A percentile compares a stretch with the other conserved stretches of the same genome.
These are phyloP conservation scores for Clonostachys byssicola DNA, from an alignment of 2,329 filamentous ascomycete genomes.

Conservation along the genomic window DNA sequence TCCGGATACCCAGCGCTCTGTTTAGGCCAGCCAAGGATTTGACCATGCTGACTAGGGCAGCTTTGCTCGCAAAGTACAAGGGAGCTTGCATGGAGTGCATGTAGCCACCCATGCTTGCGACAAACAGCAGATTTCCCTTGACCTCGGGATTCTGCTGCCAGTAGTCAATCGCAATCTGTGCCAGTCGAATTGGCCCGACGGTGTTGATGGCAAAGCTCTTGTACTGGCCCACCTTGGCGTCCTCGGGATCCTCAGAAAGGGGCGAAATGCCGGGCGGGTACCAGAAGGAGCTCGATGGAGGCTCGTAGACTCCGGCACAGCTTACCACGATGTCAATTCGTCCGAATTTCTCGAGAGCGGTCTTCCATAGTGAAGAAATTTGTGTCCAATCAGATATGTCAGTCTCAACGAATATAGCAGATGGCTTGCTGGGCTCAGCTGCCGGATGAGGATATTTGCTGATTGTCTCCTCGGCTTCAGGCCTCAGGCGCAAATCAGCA, in stretches of 20 bases:
- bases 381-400: constrained; percentile 16
- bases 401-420: constrained; percentile 13
- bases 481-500: constrained; percentile 13
- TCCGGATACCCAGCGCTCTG: constrained; percentile 7
- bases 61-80: constrained; percentile 21
- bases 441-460: neutral
- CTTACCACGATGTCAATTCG: constrained; percentile 58
- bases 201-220: constrained; percentile 17
- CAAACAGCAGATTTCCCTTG: constrained; percentile 14
- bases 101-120: constrained; percentile 19
- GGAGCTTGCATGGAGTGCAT: constrained; percentile 19
- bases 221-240: constrained; percentile 13
- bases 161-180: constrained; percentile 18
- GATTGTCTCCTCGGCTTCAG: constrained; percentile 10
- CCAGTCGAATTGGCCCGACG: constrained; percentile 15
- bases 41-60: constrained; percentile 12
- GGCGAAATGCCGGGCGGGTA: constrained; percentile 12
- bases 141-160: constrained; percentile 15
- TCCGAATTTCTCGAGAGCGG: constrained; percentile 40
- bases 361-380: constrained; percentile 14
- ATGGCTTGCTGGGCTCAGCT: neutral
- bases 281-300: constrained; percentile 17
- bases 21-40: constrained; percentile 6
- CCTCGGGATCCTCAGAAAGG: constrained; percentile 8
- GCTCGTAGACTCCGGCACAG: constrained; percentile 48